These are phyloP conservation scores for Dacryopinax spathularia DNA, from an alignment of 768 basidiomycete species.

Conservation along the genomic window DNA sequence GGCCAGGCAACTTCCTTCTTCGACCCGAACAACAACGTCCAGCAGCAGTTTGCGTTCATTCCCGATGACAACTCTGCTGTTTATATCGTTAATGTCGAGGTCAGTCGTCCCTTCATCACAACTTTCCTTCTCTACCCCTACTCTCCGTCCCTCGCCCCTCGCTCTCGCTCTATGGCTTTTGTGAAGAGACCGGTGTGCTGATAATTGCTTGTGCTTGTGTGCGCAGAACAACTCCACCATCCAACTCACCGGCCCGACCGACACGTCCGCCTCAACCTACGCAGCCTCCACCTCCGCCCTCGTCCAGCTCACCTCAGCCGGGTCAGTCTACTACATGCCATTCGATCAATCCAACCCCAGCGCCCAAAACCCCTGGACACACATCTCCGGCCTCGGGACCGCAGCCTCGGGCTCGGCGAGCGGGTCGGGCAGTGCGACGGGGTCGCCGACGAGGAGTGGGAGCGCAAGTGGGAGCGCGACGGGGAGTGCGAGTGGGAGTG, in stretches of 20 bases:
- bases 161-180: background rate
- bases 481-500: background rate
- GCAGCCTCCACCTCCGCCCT: constrained; percentile 47
- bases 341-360: constrained; percentile 35
- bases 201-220: background rate
- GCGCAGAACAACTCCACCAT: constrained; percentile 49
- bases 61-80: constrained; percentile 57
- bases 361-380: constrained; percentile 10
- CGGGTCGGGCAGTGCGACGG: background rate
- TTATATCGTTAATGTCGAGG: constrained; percentile 62
- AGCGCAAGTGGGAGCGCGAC: background rate
- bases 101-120: constrained; percentile 15
- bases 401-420: background rate
- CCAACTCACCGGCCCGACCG: constrained; percentile 41
- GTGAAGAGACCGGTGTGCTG: too few species aligned
- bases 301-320: constrained; percentile 52
- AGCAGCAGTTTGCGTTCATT: constrained; percentile 63
- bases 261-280: constrained; percentile 52
- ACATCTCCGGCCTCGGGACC: background rate
- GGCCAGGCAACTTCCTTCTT: constrained; percentile 63
- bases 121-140: background rate
- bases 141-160: background rate
- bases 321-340: constrained; percentile 46
- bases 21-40: constrained; percentile 37
- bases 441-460: background rate